Percentiles rank a stretch among this genome's conserved stretches.
Conservation (phyloP, 192 early-diverging fungal genomes). For the Coemansia sp. region DNA sequence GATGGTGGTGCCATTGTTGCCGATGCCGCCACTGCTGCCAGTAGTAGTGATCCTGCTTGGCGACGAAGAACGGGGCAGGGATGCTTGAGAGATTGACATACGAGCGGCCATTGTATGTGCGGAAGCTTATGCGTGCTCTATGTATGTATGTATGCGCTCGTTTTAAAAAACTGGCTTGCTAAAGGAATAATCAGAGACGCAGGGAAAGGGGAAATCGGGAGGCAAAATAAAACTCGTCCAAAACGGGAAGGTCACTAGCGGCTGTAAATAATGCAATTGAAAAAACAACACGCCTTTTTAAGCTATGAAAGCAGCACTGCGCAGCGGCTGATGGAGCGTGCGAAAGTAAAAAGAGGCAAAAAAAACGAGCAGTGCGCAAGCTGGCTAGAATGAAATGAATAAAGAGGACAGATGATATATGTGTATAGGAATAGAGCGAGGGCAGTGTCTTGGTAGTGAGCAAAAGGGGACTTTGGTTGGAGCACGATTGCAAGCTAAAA, state of each 20-base stretch:
- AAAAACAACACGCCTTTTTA: not conserved
- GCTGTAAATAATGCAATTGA: conserved; percentile 3
- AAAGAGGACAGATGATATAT: not conserved
- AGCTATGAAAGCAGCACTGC: conserved; percentile 9
- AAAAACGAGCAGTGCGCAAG: not conserved
- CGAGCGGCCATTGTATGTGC: conserved; percentile 27
- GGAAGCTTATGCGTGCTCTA: conserved; percentile 4
- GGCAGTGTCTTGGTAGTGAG: not conserved
- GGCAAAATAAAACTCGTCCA: not conserved
- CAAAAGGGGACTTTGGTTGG: conserved; percentile 5
- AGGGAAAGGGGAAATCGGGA: not conserved
- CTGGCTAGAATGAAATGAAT: not conserved
- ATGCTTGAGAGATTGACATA: conserved; percentile 18
- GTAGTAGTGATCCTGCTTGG: not conserved
- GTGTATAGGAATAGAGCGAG: not conserved
- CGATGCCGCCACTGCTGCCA: not conserved
- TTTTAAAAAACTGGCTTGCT: not conserved
- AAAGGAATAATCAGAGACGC: conserved; percentile 5
- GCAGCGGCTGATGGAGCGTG: conserved; percentile 11
- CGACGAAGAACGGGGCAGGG: conserved; percentile 18
- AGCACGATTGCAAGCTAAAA: not conserved
- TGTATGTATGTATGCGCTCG: not conserved
- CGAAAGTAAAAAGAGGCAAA: conserved; percentile 9
- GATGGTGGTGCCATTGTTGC: conserved; percentile 5
- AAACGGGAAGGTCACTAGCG: not conserved